Percentiles rank a stretch among this genome's conserved stretches.
phyloP scores from a whole-genome alignment of 2,329 filamentous ascomycete species.

The Sclerotiophoma versabilis region DNA sequence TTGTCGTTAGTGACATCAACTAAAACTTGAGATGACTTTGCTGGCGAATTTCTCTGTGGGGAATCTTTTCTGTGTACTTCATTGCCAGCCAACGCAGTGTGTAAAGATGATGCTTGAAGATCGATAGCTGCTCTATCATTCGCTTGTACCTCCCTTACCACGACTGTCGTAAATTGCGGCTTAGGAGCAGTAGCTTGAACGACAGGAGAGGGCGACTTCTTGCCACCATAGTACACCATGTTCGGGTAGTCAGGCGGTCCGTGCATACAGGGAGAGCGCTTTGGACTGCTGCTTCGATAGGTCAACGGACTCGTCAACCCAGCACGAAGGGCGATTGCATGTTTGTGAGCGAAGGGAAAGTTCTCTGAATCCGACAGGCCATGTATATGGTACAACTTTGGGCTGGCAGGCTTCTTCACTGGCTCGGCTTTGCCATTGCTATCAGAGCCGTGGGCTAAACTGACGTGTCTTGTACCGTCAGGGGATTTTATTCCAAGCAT shows the following conservation, averaged over 20 bases:
- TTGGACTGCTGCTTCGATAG: background rate
- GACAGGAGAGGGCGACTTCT: background rate
- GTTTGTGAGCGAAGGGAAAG: constrained; percentile 32
- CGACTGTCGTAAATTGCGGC: background rate
- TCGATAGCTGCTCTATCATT: background rate
- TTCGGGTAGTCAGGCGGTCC: background rate
- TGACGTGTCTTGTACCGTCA: background rate
- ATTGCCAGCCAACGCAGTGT: background rate
- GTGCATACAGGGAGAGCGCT: too few relatives aligned
- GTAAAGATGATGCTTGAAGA: background rate
- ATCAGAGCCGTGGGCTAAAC: background rate
- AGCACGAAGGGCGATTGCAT: constrained; percentile 22
- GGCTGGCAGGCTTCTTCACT: constrained; percentile 14
- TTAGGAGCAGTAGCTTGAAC: background rate
- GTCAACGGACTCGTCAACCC: constrained; percentile 22
- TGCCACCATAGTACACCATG: constrained; percentile 3
- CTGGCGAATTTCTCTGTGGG: background rate
- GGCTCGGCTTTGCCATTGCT: background rate
- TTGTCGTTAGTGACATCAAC: background rate
- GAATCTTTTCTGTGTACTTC: background rate
- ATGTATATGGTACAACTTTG: constrained; percentile 32
- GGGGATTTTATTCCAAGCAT: background rate
- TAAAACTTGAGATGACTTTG: background rate
- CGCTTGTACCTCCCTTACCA: background rate
- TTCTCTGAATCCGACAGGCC: constrained; percentile 23